phyloP scores from a whole-genome alignment of 768 basidiomycete species.

The Russula olivacea region DNA sequence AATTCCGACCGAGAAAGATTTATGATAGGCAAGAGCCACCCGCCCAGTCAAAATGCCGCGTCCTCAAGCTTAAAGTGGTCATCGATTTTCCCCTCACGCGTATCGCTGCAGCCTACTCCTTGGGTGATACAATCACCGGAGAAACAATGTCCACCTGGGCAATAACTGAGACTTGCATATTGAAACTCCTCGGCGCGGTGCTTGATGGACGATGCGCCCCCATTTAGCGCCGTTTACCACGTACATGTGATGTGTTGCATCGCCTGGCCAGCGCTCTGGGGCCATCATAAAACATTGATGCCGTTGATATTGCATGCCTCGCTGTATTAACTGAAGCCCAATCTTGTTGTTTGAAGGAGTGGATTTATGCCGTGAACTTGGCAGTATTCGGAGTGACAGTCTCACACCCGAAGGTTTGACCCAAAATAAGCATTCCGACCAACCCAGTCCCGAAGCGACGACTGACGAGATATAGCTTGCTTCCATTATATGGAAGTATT shows the following conservation, averaged over 20 bases:
- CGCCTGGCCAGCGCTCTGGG: neutral
- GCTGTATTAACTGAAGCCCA: neutral
- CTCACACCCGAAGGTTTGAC: conserved; percentile 7
- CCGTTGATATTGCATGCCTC: neutral
- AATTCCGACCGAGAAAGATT: conserved; percentile 12
- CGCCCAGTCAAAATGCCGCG: neutral
- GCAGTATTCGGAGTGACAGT: conserved; percentile 1
- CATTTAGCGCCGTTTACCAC: neutral
- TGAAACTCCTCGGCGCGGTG: neutral
- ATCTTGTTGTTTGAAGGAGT: neutral
- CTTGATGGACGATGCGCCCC: conserved; percentile 1
- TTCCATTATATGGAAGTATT: conserved; percentile 18
- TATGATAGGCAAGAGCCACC: neutral
- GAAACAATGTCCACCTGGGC: neutral
- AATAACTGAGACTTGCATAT: neutral
- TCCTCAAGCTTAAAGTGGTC: neutral
- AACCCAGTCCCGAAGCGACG: neutral
- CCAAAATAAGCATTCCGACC: conserved; percentile 9
- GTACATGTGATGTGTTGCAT: conserved; percentile 6
- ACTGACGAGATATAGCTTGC: conserved; percentile 5
- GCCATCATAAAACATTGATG: conserved; percentile 3
- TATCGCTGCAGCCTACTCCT: neutral
- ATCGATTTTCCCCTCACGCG: neutral
- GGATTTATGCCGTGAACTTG: neutral
- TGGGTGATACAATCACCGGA: neutral